Conservation (phyloP, 2,329 filamentous ascomycete genomes). For the Cercospora canescens region DNA sequence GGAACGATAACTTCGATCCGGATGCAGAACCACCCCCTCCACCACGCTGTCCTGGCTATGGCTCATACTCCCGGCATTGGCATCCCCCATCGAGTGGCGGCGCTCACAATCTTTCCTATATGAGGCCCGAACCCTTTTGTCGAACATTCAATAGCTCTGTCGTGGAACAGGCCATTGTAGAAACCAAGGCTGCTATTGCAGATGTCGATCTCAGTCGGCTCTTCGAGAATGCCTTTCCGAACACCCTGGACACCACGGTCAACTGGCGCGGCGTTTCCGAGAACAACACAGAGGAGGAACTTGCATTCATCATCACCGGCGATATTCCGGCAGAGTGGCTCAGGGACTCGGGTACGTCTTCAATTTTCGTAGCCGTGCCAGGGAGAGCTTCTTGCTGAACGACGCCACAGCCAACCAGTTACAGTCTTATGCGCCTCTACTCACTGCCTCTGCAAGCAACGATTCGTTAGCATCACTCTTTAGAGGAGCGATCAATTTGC, state of each 20-base stretch:
- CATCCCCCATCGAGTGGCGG: constrained; percentile 42
- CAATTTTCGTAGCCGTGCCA: background rate
- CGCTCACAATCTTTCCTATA: constrained; percentile 44
- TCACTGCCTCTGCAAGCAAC: constrained; percentile 46
- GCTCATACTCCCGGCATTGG: constrained; percentile 36
- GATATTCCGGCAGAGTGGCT: constrained; percentile 58
- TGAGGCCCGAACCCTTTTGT: constrained; percentile 43
- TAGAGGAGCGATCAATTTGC: constrained; percentile 68
- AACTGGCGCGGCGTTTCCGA: constrained; percentile 74
- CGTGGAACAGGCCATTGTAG: constrained; percentile 39
- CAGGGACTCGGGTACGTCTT: background rate
- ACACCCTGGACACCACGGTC: constrained; percentile 85
- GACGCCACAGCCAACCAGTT: constrained; percentile 58
- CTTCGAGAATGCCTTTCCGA: constrained; percentile 66
- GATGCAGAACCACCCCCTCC: background rate
- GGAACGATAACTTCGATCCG: constrained; percentile 20
- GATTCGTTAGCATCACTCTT: constrained; percentile 63
- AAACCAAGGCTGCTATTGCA: constrained; percentile 35
- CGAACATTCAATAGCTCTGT: constrained; percentile 40
- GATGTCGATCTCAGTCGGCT: constrained; percentile 64
- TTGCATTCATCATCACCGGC: constrained; percentile 61
- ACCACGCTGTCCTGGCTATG: constrained; percentile 43
- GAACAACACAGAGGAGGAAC: constrained; percentile 56
- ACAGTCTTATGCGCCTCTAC: constrained; percentile 64
- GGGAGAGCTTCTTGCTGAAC: background rate